Percentiles rank a stretch among this genome's conserved stretches.
phyloP scores from a whole-genome alignment of 75 land plant genomes.

The Picea sitchensis region DNA sequence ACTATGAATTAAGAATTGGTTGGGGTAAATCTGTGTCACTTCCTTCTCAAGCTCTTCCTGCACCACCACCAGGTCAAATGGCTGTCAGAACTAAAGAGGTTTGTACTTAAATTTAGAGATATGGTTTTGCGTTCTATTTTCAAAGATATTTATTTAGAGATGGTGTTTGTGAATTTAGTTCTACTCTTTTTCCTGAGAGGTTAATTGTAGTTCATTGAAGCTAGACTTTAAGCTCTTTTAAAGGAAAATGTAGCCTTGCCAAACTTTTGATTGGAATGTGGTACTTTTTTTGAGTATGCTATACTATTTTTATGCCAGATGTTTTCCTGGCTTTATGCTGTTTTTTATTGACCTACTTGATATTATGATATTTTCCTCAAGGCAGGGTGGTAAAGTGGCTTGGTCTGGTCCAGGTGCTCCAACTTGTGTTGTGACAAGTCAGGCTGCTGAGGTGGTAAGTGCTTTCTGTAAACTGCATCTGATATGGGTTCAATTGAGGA shows the following conservation, averaged over 20 bases:
- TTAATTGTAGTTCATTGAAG: not conserved
- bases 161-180: not conserved
- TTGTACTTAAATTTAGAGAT: not conserved
- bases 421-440: conserved; percentile 30
- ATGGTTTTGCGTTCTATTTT: not conserved
- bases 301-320: not conserved
- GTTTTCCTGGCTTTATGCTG: not conserved
- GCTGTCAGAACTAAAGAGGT: conserved; percentile 57
- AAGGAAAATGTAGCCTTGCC: not conserved
- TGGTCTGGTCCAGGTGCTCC: conserved; percentile 62
- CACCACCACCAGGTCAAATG: conserved; percentile 64
- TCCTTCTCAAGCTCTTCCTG: conserved; percentile 58
- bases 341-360: not conserved
- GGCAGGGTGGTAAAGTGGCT: conserved; percentile 24
- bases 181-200: not conserved
- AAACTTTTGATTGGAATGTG: not conserved
- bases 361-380: not conserved
- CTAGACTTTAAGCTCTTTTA: not conserved
- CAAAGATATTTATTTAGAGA: not conserved
- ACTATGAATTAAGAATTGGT: conserved; percentile 54
- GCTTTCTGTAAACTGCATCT: too few relatives aligned
- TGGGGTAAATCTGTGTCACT: conserved; percentile 60
- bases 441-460: conserved; percentile 50
- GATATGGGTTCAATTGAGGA: not conserved
- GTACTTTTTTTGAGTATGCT: not conserved